Conservation (phyloP, 805 yeast species). For the Pichia deserticola region DNA sequence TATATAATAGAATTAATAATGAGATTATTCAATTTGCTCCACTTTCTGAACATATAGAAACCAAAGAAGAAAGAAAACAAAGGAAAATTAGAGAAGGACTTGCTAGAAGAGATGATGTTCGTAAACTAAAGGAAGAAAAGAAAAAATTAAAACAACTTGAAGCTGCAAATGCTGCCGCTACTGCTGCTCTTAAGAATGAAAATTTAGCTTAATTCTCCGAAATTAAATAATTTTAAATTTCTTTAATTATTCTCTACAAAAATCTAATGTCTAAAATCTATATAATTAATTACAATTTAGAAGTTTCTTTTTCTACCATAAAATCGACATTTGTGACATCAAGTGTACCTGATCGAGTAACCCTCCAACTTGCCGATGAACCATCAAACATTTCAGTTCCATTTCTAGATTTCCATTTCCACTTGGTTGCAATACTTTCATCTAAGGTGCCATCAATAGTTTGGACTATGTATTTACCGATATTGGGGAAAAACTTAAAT, state of each 20-base stretch:
- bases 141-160: conserved; percentile 3
- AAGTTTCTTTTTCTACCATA: conserved; percentile 1
- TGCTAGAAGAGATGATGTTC: conserved; percentile 23
- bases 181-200: too few species aligned
- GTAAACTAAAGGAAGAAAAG: conserved; percentile 13
- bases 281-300: conserved; percentile 1
- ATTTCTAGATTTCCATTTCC: conserved; percentile 28
- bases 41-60: conserved; percentile 27
- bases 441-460: conserved; percentile 24
- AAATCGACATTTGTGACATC: conserved; percentile 14
- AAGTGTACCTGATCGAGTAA: conserved; percentile 8
- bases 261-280: background rate
- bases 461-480: conserved; percentile 33
- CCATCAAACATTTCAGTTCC: conserved; percentile 15
- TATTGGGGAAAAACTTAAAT: conserved; percentile 37
- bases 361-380: conserved; percentile 19
- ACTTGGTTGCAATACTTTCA: conserved; percentile 16
- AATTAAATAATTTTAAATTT: too few species aligned
- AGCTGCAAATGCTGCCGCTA: background rate
- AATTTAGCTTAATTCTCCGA: background rate
- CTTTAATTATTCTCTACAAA: too few species aligned
- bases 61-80: conserved; percentile 50
- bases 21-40: conserved; percentile 17
- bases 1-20: conserved; percentile 36
- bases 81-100: conserved; percentile 48